Base-by-base conservation (phyloP, 2,329 filamentous ascomycete genomes). In the Knufia petricola region DNA sequence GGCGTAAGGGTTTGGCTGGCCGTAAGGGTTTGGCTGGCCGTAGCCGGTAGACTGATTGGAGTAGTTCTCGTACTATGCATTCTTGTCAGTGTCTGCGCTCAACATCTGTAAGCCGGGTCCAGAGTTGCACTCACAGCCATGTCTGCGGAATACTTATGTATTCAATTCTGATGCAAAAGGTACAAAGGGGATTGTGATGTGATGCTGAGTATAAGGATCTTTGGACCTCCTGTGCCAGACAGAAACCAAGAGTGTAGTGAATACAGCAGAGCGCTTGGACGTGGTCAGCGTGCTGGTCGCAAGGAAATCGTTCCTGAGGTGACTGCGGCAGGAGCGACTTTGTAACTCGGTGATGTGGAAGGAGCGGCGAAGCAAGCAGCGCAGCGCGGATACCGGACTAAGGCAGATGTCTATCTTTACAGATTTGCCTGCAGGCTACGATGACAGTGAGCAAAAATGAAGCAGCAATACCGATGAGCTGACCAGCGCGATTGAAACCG, bases 1-100 rank as follows among this genome's bases (percentile, higher is more conserved):
- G 26, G n/a, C 53, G 44, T 58, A 58, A 28, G 56, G 52, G 44
- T 56, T 57, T n/a, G n/a, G n/a, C n/a, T n/a, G n/a, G n/a, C 61
- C 53, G 45, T 58, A 58, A 26, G 56, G 52, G 45, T 56, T 57
- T 8, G 41, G 19, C 13, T 44, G 41, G 15, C 28, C 28, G 21
- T 32, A 32, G 21, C 20, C 23, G 40, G 26, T 28, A 4, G 17
- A 31, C 31, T 46, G 43, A 17, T 37, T 20, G 3, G 21, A 30
- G 19, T 46, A 46, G 10, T 15, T 17, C 37, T 46, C 17, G 32
- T 46, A 46, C 32, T 46, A n/a, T 17, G 13, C 15, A 17, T 20
- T 31, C 39, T 3, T 19, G 15, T 30, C 23, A 44, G 23, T 20
- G 6, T 15, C n/a, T 34, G 15, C 13, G 17, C 19, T 19, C 9